Conservation (phyloP, 1,139 yeast species). For the Yamadazyma dushanensis region DNA sequence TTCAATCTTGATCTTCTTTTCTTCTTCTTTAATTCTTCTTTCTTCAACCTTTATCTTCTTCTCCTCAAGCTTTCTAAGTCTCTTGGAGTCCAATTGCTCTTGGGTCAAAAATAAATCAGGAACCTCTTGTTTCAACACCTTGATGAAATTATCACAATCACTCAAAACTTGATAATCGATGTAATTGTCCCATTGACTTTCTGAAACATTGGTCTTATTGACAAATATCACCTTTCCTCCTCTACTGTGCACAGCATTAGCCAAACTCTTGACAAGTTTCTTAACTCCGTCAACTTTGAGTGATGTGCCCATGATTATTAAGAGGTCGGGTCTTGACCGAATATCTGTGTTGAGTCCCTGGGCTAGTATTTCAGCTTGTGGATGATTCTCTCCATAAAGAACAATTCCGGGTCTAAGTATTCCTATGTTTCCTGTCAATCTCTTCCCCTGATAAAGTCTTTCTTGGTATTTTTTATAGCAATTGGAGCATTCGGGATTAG, state of each 20-base stretch:
- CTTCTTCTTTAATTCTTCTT: constrained; percentile 11
- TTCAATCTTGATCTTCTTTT: constrained; percentile 14
- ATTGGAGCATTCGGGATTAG: constrained; percentile 62
- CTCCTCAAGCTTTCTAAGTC: constrained; percentile 25
- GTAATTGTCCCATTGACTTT: constrained; percentile 52
- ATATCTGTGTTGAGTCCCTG: constrained; percentile 58
- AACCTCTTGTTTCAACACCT: constrained; percentile 46
- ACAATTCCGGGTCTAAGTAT: constrained; percentile 72
- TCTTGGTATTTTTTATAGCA: constrained; percentile 56
- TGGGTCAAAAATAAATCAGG: constrained; percentile 63
- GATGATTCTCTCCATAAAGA: constrained; percentile 78
- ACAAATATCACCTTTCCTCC: constrained; percentile 65
- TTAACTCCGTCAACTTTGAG: constrained; percentile 74
- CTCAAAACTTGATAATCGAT: constrained; percentile 73
- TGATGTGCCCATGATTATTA: constrained; percentile 75
- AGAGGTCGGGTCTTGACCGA: constrained; percentile 57
- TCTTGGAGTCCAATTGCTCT: constrained; percentile 48
- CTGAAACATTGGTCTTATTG: constrained; percentile 53
- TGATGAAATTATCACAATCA: constrained; percentile 84
- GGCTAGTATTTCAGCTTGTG: constrained; percentile 66
- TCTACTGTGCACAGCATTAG: constrained; percentile 55
- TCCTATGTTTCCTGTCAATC: constrained; percentile 61
- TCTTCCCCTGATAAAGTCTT: constrained; percentile 59
- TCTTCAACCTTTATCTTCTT: constrained; percentile 14
- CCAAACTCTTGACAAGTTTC: constrained; percentile 58